A percentile compares a stretch with the other conserved stretches of the same genome.
phyloP scores from a whole-genome alignment of 116 monocot genomes.

The Zostera marina region DNA sequence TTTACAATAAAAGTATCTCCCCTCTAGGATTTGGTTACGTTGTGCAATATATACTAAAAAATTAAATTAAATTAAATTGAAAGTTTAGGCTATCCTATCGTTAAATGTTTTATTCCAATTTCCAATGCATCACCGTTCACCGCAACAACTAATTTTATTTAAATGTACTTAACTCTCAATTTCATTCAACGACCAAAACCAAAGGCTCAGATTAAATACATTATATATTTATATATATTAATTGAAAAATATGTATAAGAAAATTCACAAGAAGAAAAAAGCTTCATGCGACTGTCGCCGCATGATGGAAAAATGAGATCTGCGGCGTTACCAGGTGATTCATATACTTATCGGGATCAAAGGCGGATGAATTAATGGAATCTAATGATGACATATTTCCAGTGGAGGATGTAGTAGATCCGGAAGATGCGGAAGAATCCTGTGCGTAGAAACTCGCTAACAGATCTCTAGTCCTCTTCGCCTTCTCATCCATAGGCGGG shows the following conservation, averaged over 20 bases:
- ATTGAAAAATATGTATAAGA: neutral
- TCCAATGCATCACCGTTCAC: no score
- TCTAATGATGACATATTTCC: constrained; percentile 31
- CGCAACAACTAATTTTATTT: no score
- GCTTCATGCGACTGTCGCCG: neutral
- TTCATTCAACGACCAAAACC: no score
- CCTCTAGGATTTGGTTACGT: no score
- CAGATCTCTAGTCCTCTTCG: constrained; percentile 88
- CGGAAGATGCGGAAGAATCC: constrained; percentile 23
- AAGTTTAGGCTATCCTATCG: no score
- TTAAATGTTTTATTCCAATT: no score
- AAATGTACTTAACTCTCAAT: no score
- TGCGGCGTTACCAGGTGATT: constrained; percentile 38
- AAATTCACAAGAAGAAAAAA: neutral
- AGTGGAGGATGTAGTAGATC: constrained; percentile 10
- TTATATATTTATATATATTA: no score
- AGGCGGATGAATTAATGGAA: constrained; percentile 71
- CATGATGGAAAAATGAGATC: neutral
- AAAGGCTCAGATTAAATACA: no score
- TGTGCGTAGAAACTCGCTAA: constrained; percentile 89
- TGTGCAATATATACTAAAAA: no score
- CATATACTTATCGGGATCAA: constrained; percentile 88
- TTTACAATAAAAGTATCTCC: no score
- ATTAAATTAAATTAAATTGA: no score
- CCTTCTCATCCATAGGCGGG: constrained; percentile 75